phyloP scores from a whole-genome alignment of 176 grass and related monocot genomes.

The Secale cereale region DNA sequence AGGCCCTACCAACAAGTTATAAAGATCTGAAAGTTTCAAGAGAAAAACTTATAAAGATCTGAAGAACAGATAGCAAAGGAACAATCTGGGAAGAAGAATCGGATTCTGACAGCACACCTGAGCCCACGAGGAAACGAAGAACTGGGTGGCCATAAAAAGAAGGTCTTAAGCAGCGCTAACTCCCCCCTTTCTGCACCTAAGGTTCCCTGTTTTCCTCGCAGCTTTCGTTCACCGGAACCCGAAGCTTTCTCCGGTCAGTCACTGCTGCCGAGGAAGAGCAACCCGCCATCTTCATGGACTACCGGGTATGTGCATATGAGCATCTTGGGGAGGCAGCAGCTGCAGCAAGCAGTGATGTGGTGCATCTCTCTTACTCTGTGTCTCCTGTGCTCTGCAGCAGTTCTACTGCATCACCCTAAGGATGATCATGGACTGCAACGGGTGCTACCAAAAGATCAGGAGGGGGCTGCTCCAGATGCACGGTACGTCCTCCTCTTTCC shows the following conservation, averaged over 20 bases:
- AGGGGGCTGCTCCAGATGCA: constrained; percentile 79
- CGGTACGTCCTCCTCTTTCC: constrained; percentile 25
- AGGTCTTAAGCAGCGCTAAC: constrained; percentile 23
- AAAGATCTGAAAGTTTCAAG: background rate
- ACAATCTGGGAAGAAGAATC: constrained; percentile 47
- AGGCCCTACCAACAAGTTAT: background rate
- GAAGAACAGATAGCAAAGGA: constrained; percentile 23
- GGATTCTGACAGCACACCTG: constrained; percentile 36
- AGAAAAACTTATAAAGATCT: background rate
- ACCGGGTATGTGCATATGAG: constrained; percentile 18
- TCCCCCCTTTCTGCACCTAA: constrained; percentile 22
- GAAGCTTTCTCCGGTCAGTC: background rate
- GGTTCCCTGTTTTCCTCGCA: constrained; percentile 25
- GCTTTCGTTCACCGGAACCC: constrained; percentile 19
- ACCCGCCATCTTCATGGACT: constrained; percentile 41
- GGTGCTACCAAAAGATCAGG: constrained; percentile 81
- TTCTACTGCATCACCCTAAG: constrained; percentile 72
- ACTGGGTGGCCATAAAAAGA: constrained; percentile 34
- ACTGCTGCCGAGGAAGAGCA: background rate
- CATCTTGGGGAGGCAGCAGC: background rate
- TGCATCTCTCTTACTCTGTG: background rate
- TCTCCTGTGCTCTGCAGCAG: constrained; percentile 8
- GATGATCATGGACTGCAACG: constrained; percentile 98
- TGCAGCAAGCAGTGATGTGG: background rate
- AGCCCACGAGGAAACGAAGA: constrained; percentile 30